Evolutionary conservation across 2,329 filamentous ascomycete species (phyloP).

Genomic region (Nemania sp.): DNA sequence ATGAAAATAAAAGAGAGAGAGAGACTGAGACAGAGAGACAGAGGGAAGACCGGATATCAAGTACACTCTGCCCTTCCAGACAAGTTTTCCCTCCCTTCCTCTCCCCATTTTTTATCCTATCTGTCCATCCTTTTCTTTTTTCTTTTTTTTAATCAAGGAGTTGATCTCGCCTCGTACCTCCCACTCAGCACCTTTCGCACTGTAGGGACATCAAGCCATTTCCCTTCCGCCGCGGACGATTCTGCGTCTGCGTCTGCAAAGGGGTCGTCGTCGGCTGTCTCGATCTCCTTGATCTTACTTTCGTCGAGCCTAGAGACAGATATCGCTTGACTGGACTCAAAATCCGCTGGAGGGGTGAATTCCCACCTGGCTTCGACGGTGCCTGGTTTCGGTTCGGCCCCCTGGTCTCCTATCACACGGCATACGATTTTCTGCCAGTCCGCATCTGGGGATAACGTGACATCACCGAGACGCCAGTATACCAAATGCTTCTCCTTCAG

Average conservation of each 20-base stretch:
- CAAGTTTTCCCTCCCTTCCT: not conserved
- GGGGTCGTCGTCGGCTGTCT: conserved; percentile 60
- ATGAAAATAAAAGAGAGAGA: not conserved
- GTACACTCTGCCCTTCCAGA: conserved; percentile 25
- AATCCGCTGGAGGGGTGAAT: conserved; percentile 44
- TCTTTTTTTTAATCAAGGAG: not conserved
- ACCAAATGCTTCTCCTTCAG: conserved; percentile 75
- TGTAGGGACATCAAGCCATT: conserved; percentile 70
- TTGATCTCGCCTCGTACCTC: conserved; percentile 67
- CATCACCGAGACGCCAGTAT: conserved; percentile 79
- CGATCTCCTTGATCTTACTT: conserved; percentile 56
- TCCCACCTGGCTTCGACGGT: conserved; percentile 87
- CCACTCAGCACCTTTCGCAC: conserved; percentile 73
- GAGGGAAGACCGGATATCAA: conserved; percentile 8
- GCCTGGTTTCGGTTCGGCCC: conserved; percentile 71
- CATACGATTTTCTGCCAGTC: conserved; percentile 80
- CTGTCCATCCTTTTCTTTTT: not conserved
- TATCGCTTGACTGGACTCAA: conserved; percentile 48
- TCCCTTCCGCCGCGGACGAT: conserved; percentile 36
- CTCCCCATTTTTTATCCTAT: conserved; percentile 17
- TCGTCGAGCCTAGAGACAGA: conserved; percentile 62
- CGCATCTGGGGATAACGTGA: conserved; percentile 65
- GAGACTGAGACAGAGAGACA: too few relatives aligned
- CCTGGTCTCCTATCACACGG: conserved; percentile 74
- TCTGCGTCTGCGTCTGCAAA: conserved; percentile 72